Percentiles rank a stretch among this genome's conserved stretches.
phyloP scores from a whole-genome alignment of 768 basidiomycete species.

The Phanerodontia chrysosporium region DNA sequence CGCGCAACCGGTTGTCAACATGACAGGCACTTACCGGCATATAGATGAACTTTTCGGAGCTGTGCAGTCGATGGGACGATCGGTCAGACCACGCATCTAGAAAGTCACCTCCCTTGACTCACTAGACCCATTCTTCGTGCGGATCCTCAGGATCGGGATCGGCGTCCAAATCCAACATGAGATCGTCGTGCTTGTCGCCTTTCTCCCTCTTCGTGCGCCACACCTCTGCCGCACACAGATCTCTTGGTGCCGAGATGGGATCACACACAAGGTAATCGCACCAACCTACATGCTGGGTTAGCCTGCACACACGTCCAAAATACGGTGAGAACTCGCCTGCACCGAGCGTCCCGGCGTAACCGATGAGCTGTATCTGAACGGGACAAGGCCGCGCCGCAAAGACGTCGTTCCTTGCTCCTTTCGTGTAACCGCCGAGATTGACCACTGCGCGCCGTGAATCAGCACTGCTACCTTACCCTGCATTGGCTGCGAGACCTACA shows the following conservation, averaged over 20 bases:
- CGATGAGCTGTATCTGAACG: conserved; percentile 46
- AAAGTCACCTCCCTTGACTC: conserved; percentile 20
- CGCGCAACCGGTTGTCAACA: background rate
- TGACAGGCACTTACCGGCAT: conserved; percentile 35
- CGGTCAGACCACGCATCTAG: background rate
- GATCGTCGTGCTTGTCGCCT: background rate
- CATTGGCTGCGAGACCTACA: conserved; percentile 25
- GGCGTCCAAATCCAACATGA: conserved; percentile 30
- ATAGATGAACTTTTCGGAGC: conserved; percentile 42
- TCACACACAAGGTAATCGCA: conserved; percentile 47
- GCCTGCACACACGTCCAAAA: too few species aligned
- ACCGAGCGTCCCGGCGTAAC: conserved; percentile 45
- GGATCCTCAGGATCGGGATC: conserved; percentile 38
- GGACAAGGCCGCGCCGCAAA: conserved; percentile 47
- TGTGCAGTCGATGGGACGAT: conserved; percentile 8
- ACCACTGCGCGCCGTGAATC: conserved; percentile 29
- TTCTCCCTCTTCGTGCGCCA: conserved; percentile 17
- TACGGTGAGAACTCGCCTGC: too few species aligned
- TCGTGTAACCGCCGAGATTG: conserved; percentile 48
- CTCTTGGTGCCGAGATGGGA: conserved; percentile 38
- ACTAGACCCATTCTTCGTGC: conserved; percentile 41
- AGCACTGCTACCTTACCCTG: background rate
- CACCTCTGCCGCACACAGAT: conserved; percentile 31
- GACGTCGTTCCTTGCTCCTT: conserved; percentile 47
- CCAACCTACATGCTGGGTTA: too few species aligned